Evolutionary conservation across 331 rosid species (phyloP).

Genomic region (Saraca asoca): DNA sequence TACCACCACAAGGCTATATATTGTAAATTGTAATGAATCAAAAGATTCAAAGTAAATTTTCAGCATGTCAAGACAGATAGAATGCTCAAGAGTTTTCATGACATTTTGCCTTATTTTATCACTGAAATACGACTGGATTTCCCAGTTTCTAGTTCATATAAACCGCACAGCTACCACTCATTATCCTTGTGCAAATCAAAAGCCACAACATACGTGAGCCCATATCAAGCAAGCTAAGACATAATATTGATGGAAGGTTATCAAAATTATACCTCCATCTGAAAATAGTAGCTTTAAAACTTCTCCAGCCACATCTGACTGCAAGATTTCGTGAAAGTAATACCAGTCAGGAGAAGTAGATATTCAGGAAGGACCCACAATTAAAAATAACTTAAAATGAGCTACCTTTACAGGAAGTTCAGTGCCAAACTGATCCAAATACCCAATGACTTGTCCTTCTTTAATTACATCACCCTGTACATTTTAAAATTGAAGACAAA

Average conservation of each 20-base stretch:
- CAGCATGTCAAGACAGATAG: not conserved
- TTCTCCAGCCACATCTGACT: slow-evolving; percentile 93
- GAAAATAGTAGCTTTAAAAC: slow-evolving; percentile 77
- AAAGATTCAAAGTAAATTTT: slow-evolving; percentile 9
- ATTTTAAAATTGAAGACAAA: slow-evolving; percentile 35
- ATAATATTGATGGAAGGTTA: slow-evolving; percentile 17
- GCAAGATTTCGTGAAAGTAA: slow-evolving; percentile 49
- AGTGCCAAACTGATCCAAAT: slow-evolving; percentile 85
- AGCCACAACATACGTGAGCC: slow-evolving; percentile 3
- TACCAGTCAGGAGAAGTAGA: slow-evolving; percentile 37
- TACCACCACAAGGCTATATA: not conserved
- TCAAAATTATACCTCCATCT: slow-evolving; percentile 76
- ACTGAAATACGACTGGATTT: slow-evolving; percentile 8
- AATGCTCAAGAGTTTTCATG: not conserved
- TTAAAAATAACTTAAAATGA: slow-evolving; percentile 28
- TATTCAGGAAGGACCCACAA: slow-evolving; percentile 11
- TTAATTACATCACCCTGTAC: slow-evolving; percentile 79
- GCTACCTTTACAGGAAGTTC: slow-evolving; percentile 87
- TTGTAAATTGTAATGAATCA: not conserved
- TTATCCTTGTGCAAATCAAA: not conserved
- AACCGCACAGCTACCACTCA: slow-evolving; percentile 1
- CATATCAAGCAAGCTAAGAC: slow-evolving; percentile 15
- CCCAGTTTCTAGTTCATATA: slow-evolving; percentile 13
- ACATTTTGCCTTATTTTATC: slow-evolving; percentile 22
- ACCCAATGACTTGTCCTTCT: slow-evolving; percentile 92